These are phyloP conservation scores for Marvania coccoides DNA, from an alignment of 139 green algal species.

Conservation along the genomic window DNA sequence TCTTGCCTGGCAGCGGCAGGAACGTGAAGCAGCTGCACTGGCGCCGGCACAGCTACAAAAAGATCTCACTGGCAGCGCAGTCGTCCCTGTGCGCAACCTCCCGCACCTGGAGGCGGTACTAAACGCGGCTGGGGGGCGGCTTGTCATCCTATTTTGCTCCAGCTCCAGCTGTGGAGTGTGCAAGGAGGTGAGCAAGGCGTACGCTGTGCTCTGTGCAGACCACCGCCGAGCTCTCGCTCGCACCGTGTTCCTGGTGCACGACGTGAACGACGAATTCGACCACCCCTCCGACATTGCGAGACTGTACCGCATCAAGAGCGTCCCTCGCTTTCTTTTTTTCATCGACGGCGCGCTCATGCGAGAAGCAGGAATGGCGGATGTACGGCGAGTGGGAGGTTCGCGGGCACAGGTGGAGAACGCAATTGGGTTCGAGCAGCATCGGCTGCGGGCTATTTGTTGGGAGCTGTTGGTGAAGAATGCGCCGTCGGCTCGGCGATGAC, in stretches of 20 bases:
- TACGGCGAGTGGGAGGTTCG: not conserved
- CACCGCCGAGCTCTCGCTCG: constrained; percentile 1
- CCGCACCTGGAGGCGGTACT: constrained; percentile 19
- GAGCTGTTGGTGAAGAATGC: not conserved
- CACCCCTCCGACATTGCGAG: constrained; percentile 12
- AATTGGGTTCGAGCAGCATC: constrained; percentile 10
- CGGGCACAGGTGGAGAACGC: not conserved
- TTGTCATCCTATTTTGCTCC: constrained; percentile 25
- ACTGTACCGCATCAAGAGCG: constrained; percentile 13
- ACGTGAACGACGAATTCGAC: constrained; percentile 31
- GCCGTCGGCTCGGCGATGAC: not conserved
- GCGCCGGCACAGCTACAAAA: not conserved
- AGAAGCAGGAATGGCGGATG: not conserved
- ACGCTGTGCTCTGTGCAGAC: constrained; percentile 6
- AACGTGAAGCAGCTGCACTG: constrained; percentile 8
- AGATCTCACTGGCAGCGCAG: not conserved
- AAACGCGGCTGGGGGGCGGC: constrained; percentile 2
- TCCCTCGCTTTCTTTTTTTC: constrained; percentile 34
- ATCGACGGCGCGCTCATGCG: constrained; percentile 21
- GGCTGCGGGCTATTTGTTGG: constrained; percentile 5
- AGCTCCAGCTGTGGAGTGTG: constrained; percentile 22
- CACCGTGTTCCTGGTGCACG: constrained; percentile 23
- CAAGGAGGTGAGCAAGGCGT: not conserved
- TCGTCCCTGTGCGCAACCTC: constrained; percentile 4
- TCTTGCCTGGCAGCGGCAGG: constrained; percentile 30